Percentiles rank a stretch among this genome's conserved stretches.
Evolutionary conservation across 2,329 filamentous ascomycete genomes (phyloP).

Genomic region (Colletotrichum abscissum): DNA sequence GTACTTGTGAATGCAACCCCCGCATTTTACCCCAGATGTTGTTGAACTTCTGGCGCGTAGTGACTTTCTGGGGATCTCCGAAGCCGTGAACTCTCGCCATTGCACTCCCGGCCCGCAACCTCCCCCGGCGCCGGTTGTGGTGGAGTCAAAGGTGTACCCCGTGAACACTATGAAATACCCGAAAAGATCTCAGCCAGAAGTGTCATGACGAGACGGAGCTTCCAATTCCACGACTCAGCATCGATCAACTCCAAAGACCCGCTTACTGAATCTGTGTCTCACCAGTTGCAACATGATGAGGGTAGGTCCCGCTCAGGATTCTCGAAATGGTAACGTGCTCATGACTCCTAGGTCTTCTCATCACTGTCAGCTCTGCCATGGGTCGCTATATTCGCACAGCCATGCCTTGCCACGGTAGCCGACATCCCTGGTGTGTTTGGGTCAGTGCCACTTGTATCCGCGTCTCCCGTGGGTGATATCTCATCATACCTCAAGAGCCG

Average conservation of each 20-base stretch:
- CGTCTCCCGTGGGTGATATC: neutral
- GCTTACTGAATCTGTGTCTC: neutral
- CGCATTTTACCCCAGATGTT: constrained; percentile 5
- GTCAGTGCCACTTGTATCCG: neutral
- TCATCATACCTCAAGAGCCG: constrained; percentile 20
- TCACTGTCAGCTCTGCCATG: neutral
- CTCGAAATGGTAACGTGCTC: neutral
- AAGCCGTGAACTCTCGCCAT: neutral
- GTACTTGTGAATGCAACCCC: neutral
- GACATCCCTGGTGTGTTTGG: constrained; percentile 16
- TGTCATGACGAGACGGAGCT: neutral
- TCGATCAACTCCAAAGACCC: neutral
- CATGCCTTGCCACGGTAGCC: constrained; percentile 11
- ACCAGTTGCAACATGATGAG: neutral
- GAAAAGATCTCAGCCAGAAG: neutral
- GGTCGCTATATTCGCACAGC: neutral
- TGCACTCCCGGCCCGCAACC: constrained; percentile 8
- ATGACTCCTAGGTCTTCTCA: neutral
- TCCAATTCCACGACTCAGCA: neutral
- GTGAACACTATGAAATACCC: neutral
- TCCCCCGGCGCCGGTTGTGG: neutral
- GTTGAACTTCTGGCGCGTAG: neutral
- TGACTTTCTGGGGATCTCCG: neutral
- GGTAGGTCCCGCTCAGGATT: neutral
- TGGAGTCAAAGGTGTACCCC: neutral